Conservation (phyloP, 305 asterid genomes). For the Rubia peregrina region DNA sequence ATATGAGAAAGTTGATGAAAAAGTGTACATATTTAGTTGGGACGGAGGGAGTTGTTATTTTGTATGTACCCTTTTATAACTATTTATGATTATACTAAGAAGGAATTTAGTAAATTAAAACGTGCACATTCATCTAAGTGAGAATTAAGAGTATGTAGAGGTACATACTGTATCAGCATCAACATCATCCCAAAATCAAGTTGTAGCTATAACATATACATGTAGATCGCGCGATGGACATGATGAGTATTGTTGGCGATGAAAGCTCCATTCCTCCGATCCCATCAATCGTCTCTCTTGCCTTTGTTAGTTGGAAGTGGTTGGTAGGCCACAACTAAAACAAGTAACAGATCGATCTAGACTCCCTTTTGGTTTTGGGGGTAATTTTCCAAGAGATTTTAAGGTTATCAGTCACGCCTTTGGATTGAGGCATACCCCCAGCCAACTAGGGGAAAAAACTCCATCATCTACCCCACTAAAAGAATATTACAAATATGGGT, state of each 20-base stretch:
- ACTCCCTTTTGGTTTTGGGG: conserved; percentile 32
- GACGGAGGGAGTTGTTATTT: too few relatives aligned
- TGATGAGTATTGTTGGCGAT: neutral
- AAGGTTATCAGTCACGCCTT: conserved; percentile 64
- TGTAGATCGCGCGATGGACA: too few relatives aligned
- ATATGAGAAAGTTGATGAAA: too few relatives aligned
- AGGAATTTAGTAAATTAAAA: too few relatives aligned
- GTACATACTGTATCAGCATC: neutral
- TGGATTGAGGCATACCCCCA: conserved; percentile 30
- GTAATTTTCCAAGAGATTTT: conserved; percentile 58
- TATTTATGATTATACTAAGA: too few relatives aligned
- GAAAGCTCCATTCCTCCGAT: conserved; percentile 26
- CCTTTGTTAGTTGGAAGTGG: conserved; percentile 27
- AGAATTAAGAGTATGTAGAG: too few relatives aligned
- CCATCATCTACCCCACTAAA: neutral
- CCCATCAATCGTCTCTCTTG: conserved; percentile 14
- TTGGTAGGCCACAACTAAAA: conserved; percentile 34
- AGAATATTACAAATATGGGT: neutral
- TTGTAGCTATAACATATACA: neutral
- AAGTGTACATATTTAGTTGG: too few relatives aligned
- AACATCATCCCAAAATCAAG: neutral
- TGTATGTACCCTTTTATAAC: too few relatives aligned
- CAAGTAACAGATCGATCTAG: conserved; percentile 20
- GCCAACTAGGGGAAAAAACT: neutral
- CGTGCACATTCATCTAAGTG: too few relatives aligned